Percentiles rank a stretch among this genome's conserved stretches.
Conservation (phyloP, 2,329 filamentous ascomycete genomes). For the Coniella vitis region DNA sequence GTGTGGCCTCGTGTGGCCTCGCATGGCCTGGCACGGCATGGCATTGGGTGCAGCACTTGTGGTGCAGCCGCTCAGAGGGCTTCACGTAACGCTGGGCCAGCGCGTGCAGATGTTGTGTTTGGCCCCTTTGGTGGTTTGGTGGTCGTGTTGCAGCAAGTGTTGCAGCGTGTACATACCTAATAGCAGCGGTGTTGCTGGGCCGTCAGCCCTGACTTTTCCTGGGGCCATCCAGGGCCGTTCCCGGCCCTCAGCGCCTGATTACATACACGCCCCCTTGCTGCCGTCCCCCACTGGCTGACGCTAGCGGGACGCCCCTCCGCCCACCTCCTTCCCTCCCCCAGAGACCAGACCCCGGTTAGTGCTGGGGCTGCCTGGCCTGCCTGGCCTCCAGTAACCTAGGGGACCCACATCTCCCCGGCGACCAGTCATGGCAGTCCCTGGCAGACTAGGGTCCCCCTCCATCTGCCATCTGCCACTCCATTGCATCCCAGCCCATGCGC, state of each 20-base stretch:
- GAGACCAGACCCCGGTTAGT: background rate
- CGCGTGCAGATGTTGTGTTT: background rate
- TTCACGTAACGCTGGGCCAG: background rate
- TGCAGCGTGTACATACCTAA: constrained; percentile 2
- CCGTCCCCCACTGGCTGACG: no score
- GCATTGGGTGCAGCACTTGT: no score
- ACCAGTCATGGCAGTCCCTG: background rate
- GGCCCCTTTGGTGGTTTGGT: background rate
- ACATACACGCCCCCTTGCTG: no score
- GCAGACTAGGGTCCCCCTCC: background rate
- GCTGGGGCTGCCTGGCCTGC: background rate
- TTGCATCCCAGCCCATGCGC: background rate
- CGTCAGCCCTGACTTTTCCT: constrained; percentile 7
- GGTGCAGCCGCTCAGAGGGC: no score
- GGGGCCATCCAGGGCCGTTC: background rate
- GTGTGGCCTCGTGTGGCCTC: no score
- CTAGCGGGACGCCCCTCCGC: background rate
- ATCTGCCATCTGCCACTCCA: background rate
- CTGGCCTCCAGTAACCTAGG: no score
- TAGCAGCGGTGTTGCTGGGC: background rate
- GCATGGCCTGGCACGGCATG: no score
- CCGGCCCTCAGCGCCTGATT: no score
- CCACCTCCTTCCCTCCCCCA: background rate
- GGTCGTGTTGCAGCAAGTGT: background rate
- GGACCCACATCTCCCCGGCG: no score